phyloP scores from a whole-genome alignment of 2,329 filamentous ascomycete species.

The Boeremia lycopersici region DNA sequence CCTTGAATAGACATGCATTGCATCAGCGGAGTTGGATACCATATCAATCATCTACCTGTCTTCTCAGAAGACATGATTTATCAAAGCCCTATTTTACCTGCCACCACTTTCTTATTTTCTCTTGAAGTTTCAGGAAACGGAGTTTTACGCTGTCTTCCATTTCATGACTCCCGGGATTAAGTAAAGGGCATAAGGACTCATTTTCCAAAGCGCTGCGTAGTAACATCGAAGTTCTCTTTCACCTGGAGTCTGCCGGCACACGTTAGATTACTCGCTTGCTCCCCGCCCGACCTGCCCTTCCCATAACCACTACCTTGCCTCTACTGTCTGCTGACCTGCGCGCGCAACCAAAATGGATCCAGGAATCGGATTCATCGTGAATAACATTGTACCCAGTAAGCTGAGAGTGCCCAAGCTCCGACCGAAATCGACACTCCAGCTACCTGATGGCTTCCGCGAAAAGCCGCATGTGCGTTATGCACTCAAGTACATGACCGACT shows the following conservation, averaged over 20 bases:
- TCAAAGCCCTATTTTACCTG: not conserved
- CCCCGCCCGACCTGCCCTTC: not conserved
- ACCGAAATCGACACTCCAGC: not conserved
- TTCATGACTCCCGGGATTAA: not conserved
- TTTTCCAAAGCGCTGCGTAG: not conserved
- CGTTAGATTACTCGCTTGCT: not conserved
- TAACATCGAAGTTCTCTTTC: not conserved
- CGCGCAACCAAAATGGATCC: slow-evolving; percentile 5
- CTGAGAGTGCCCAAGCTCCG: not conserved
- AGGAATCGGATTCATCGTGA: slow-evolving; percentile 1
- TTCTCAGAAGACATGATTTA: not conserved
- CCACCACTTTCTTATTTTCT: not conserved
- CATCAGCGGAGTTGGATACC: slow-evolving; percentile 35
- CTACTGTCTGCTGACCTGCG: not conserved
- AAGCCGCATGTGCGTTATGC: slow-evolving; percentile 23
- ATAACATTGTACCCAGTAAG: not conserved
- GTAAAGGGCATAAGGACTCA: slow-evolving; percentile 1
- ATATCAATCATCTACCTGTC: slow-evolving; percentile 16
- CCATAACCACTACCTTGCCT: not conserved
- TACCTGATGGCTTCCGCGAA: slow-evolving; percentile 7
- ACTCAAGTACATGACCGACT: slow-evolving; percentile 18
- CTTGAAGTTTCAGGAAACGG: not conserved
- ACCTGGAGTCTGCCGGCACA: not conserved
- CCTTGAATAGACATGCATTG: slow-evolving; percentile 65
- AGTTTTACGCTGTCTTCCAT: not conserved